Base-by-base conservation (phyloP, 2,329 filamentous ascomycete genomes). In the Truncatella angustata region DNA sequence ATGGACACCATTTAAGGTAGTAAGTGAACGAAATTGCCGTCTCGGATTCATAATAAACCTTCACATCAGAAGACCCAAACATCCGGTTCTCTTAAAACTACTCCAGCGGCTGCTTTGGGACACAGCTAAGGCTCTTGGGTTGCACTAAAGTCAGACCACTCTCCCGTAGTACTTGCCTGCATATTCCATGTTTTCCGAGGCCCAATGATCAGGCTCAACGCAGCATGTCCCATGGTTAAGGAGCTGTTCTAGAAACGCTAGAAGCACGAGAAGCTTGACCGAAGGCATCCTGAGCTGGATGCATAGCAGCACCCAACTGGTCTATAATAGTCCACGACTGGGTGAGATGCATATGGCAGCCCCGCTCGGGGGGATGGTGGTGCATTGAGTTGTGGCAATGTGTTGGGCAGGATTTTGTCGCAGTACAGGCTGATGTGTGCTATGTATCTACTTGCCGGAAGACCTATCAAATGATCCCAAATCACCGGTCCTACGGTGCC, bases 231-330 rank as follows among this genome's bases (percentile, higher is more conserved):
- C 40, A 28, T 10, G 23, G 21, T 6, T 16, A 16, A 7, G 20
- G 40, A n/a, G 16, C 11, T 23, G 40, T 24, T 26, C n/a, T n/a
- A 12, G 21, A 21, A 24, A 39, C 18, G n/a, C 45, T 28, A 49
- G 45, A 49, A 49, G 45, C 45, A 20, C 18, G 36, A 37, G 45
- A 49, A 49, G 45, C 30, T 6, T 21, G 45, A 49, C 37, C 14
- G 26, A 35, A 46, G 43, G 23, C 26, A 34, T 16, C 40, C 20
- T 21, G 18, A 37, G 10, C 20, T 23, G 45, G 45, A 37, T 18
- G 32, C 21, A 39, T 11, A 14, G 30, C 16, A 9, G 34, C 32
- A 49, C 16, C 10, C 20, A 12, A 21, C n/a, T 49, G 34, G 45
- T 20, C 20, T 20, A 49, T 28, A 34, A 23, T 12, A 23, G 30